Base-by-base conservation (phyloP, 1,139 yeast genomes). In the Arxiozyma telluris region DNA sequence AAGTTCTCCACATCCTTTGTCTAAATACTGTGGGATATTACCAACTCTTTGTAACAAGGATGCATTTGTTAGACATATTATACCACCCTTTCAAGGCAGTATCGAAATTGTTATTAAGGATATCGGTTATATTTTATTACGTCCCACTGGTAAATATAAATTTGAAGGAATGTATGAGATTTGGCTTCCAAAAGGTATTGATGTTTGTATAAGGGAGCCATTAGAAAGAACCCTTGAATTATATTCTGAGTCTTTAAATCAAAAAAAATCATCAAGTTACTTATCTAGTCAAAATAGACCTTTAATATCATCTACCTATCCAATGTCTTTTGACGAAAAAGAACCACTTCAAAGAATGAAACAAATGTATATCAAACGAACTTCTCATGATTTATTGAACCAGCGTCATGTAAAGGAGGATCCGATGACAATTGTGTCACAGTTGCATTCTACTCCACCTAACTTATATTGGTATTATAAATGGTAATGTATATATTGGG, bases 11-110 rank as follows among this genome's bases (percentile, higher is more conserved):
- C 71, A 65, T 49, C 69, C 74, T 1, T 54, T 71, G 46, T 59
- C 58, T 3, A 69, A 70, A 38, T 62, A 67, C 23, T 72, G 79
- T 53, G 70, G 72, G 53, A 66, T 75, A 0, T 59, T 50, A 49
- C 62, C 65, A n/a, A 63, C 61, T 11, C 62, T 64, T 20, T 70
- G 69, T 54, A 70, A 76, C 0, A 63, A 65, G 18, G 61, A 67
- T 1, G 60, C 66, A 3, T 64, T 77, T 59, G 73, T 67, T 1
- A 70, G 81, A 53, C 81, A 73, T 57, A 72, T 78, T 2, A 71
- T 84, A 5, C 90, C 91, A 0, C 87, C 87, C n/a, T 84, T 84
- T 59, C 72, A 71, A 52, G 94, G 91, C 0, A 71, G 81, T 1
- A 73, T 85, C 21, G 93, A 87, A 61, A 63, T 88, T 30, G 87